Conservation (phyloP, 495 filamentous ascomycete species). For the Talaromyces thailandensis region DNA sequence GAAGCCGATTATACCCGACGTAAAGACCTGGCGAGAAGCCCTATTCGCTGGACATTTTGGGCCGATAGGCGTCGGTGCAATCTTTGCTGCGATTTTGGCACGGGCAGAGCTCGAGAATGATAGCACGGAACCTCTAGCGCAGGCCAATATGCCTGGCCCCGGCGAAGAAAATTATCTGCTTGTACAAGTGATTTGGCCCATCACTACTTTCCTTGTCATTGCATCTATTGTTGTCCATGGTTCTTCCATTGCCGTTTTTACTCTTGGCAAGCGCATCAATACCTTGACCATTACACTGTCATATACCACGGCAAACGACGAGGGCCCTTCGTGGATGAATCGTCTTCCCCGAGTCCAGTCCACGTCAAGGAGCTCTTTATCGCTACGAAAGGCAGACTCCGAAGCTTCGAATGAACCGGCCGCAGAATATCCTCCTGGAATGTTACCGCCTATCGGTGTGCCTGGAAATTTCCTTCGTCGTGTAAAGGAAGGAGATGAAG, state of each 20-base stretch:
- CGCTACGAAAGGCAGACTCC: slow-evolving; percentile 54
- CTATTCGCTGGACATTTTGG: slow-evolving; percentile 98
- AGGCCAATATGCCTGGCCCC: slow-evolving; percentile 45
- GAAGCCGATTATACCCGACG: slow-evolving; percentile 90
- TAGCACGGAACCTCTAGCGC: slow-evolving; percentile 60
- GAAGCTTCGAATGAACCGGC: slow-evolving; percentile 53
- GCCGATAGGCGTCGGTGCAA: slow-evolving; percentile 93
- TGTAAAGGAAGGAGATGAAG: slow-evolving; percentile 65
- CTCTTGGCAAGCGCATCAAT: slow-evolving; percentile 96
- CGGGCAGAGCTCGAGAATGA: slow-evolving; percentile 77
- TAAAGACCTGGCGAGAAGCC: slow-evolving; percentile 98
- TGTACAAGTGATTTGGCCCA: slow-evolving; percentile 85
- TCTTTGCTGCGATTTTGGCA: slow-evolving; percentile 90
- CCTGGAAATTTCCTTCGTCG: slow-evolving; percentile 78
- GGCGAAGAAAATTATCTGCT: slow-evolving; percentile 53
- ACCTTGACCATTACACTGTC: slow-evolving; percentile 92
- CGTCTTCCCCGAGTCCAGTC: slow-evolving; percentile 83
- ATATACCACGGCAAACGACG: slow-evolving; percentile 82
- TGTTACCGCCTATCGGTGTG: slow-evolving; percentile 65
- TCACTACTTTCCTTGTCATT: slow-evolving; percentile 90
- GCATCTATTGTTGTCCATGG: slow-evolving; percentile 93
- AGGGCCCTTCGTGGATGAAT: slow-evolving; percentile 90
- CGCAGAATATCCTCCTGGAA: slow-evolving; percentile 65
- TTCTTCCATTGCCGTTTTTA: slow-evolving; percentile 96
- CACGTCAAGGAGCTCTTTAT: slow-evolving; percentile 72